A percentile compares a stretch with the other conserved stretches of the same genome.
These are phyloP conservation scores for Trichoderma citrinoviride DNA, from an alignment of 2,329 filamentous ascomycete species.

Conservation along the genomic window DNA sequence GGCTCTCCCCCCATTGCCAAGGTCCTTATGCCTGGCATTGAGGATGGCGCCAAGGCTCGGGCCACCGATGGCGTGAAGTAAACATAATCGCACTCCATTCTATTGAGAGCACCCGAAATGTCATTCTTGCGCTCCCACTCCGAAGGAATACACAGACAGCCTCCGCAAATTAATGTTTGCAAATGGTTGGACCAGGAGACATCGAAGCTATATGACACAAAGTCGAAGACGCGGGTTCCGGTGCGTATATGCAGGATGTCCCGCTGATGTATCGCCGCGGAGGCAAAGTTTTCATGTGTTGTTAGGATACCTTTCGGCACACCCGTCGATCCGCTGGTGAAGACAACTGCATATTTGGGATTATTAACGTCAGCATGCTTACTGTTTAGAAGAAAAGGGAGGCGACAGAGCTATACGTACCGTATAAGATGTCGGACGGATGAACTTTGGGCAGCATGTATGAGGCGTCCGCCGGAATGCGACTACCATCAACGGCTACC, in stretches of 20 bases:
- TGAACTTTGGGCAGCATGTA: conserved; percentile 18
- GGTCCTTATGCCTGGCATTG: conserved; percentile 1
- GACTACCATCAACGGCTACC: not conserved
- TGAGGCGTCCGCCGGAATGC: not conserved
- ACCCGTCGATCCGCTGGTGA: conserved; percentile 53
- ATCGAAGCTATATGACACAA: conserved; percentile 22
- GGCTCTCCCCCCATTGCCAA: conserved; percentile 14
- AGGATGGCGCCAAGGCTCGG: not conserved
- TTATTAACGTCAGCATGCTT: not conserved
- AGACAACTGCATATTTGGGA: conserved; percentile 42
- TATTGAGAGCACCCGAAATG: not conserved
- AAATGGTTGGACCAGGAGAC: conserved; percentile 14
- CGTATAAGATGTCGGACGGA: conserved; percentile 20
- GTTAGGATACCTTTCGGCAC: conserved; percentile 50
- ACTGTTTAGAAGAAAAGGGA: not conserved
- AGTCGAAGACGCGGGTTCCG: conserved; percentile 21
- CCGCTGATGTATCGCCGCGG: conserved; percentile 18
- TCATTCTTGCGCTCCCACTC: conserved; percentile 30
- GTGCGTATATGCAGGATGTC: conserved; percentile 15
- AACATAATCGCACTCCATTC: not conserved
- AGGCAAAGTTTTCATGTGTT: conserved; percentile 15
- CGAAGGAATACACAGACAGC: conserved; percentile 21
- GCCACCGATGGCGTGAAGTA: conserved; percentile 1
- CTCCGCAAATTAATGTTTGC: conserved; percentile 12
- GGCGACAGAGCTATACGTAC: not conserved